Evolutionary conservation across 1,284 basidiomycete genomes (phyloP), one percentile per base, ranked within the genome.

Genomic region (Leccinum insolens): DNA sequence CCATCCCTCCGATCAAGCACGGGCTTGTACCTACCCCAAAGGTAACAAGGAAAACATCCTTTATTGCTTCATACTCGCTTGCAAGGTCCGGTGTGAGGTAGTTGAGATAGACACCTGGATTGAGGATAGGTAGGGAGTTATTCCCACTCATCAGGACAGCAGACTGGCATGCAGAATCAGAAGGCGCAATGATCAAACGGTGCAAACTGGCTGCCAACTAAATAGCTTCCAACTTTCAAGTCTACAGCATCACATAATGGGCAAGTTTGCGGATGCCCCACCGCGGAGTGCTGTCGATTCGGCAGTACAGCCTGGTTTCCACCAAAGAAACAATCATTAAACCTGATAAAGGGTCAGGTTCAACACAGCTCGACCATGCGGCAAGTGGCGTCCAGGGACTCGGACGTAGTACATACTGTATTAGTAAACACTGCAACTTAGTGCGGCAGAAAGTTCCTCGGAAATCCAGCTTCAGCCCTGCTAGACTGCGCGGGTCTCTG

Each of bases 21-120:
- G 11, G 7, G 17, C 1, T 20, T 12, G 20, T 44, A 62, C 28
- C 15, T 68, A 76, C 75, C 67, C 76, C 75, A 41, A 78, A 58
- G 12, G 72, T 73, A 14, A 67, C 74, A 49, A 77, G 59, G 64
- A 49, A 66, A 22, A 74, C 17, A 63, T 77, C n/a, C 65, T 72
- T 75, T 60, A 64, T 55, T 57, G 28, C 12, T 49, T 76, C 75
- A 52, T 77, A 77, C 28, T 73, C 58, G 28, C 22, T 62, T 46
- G 76, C 76, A 46, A 57, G 22, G 14, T 44, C 14, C 8, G 75
- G 72, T 31, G 65, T 39, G 52, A 76, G 75, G 65, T 78, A 78
- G 46, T 70, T 77, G 60, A 77, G 75, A 63, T 77, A 76, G 37
- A 73, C 60, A 4, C 52, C 39, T 17, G 75, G 73, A 25, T 76